Base-by-base conservation (phyloP, 495 filamentous ascomycete genomes). In the Xylaria acuta region DNA sequence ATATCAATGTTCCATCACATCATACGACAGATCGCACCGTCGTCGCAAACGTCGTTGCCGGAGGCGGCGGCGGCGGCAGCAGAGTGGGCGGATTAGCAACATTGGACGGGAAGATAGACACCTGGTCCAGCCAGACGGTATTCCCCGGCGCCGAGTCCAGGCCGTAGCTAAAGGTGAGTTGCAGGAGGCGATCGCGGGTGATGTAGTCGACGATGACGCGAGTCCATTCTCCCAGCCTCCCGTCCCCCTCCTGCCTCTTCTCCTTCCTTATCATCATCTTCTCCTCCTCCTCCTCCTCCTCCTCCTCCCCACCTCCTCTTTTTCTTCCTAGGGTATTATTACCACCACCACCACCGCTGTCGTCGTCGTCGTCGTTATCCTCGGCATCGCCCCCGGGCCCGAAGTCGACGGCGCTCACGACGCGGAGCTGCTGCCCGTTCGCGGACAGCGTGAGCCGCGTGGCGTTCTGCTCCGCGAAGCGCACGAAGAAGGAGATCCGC, bases 401-500 rank as follows among this genome's bases (percentile, higher is more conserved):
- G 51, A 58, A 72, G 9, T 72, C 54, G 69, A 72, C 41, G 43
- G 74, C 47, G 70, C 58, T 54, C 3, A 70, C 11, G 45, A 30
- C 34, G 43, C 54, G 43, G 11, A 70, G 69, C n/a, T 54, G 66
- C 25, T 58, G 60, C 25, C 73, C 69, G 67, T 78, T 78, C 9
- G 77, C 73, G 47, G 62, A 70, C 25, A 78, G 54, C 30, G 59
- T 49, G 3, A 78, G 25, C 32, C 73, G 70, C 14, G 77, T 73
- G 25, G 41, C 64, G 60, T 58, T 70, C 14, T 25, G 56, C 6
- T 0, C 25, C 30, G 67, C 67, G 40, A 75, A 79, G 7, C 70
- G 67, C 58, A 74, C 72, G 69, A 64, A 74, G 75, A 77, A 79
- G 20, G 73, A 60, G 9, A 79, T 62, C 3, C 69, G 51, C 59